Evolutionary conservation across 768 basidiomycete species (phyloP), one percentile per base, ranked within the genome.

Genomic region (Lactarius evosmus): DNA sequence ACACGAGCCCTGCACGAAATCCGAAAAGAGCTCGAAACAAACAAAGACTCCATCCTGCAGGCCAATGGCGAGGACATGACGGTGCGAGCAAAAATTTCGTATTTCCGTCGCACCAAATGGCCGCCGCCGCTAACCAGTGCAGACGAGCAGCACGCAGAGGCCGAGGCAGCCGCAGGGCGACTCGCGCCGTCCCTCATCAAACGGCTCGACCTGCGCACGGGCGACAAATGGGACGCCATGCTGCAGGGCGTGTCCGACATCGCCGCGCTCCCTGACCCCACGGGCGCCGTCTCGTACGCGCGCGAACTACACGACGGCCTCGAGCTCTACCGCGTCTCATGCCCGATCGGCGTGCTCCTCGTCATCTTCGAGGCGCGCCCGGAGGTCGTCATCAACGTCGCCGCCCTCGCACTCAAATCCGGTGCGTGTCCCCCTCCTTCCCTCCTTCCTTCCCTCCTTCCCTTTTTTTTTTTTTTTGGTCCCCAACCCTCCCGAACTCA

Each of bases 291-390:
- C 22, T 84, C 89, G 0, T 98, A 97, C 74, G 94, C 97, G 1
- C 86, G 85, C n/a, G 84, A 92, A 70, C 79, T 99, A 38, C 95
- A 95, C 71, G 90, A 94, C 61, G 82, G 78, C 0, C 80, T 98
- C 25, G 91, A 97, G 68, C 82, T 99, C 3, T 93, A 96, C 75
- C 86, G 94, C 33, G 90, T 98, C 1, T 91, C 96, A 0, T 98
- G 96, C 72, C 95, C 97, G 0, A 95, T 99, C 66, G 97, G 97
- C 25, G 95, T 97, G 1, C 79, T 99, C 14, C 81, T 99, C 56
- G 93, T 98, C 66, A 96, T 99, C 65, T 99, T 99, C 70, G 97
- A 98, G 75, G 91, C 96, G 3, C 83, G 96, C 32, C 97, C 97
- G 1, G 97, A 99, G 74, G 96, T 99, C 14, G 93, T 98, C 29